Evolutionary conservation across 2,329 filamentous ascomycete species (phyloP), one percentile per base, ranked within the genome.

Genomic region (Orbilia brochopaga): DNA sequence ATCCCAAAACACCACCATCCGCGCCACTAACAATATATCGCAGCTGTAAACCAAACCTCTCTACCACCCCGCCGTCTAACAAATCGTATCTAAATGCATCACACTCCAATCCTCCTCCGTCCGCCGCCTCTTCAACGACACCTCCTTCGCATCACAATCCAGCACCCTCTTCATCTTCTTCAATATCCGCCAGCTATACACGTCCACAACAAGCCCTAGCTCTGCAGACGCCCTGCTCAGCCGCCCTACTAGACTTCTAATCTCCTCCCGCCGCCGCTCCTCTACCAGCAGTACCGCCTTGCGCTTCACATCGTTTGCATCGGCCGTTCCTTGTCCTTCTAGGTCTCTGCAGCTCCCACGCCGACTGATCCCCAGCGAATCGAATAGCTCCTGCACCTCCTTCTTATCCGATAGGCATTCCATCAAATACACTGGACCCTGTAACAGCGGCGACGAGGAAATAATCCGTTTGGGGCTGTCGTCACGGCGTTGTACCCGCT

Each of bases 71-170:
- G 8, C 32, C 52, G 11, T 30, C 21, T 48, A 63, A 46, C 27
- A 55, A 60, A 72, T 72, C 60, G 67, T 72, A 32, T 72, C 67
- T 42, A 72, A 15, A 61, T 72, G 67, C 67, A 72, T 72, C 6
- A 56, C 54, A 19, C 54, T 64, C 66, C 66, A 70, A 30, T 70
- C 66, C 21, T 64, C 66, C n/a, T 13, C 32, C 40, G 42, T 40
- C 37, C 32, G 44, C 21, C 66, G 52, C 48, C 59, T 63, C 59
- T 64, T 70, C 37, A 13, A 15, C 19, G 27, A 4, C 27, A 8
- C 27, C 3, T 53, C 51, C 13, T 53, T 42, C 15, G 5, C 44
- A 2, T 50, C 62, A 2, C 52, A 23, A 21, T 66, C 67, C 17
- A 61, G 13, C 11, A 67, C 46, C 42, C 35, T 30, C 21, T 67